A percentile compares a stretch with the other conserved stretches of the same genome.
phyloP scores from a whole-genome alignment of 441 rosid genomes.

The Adansonia gregorii region DNA sequence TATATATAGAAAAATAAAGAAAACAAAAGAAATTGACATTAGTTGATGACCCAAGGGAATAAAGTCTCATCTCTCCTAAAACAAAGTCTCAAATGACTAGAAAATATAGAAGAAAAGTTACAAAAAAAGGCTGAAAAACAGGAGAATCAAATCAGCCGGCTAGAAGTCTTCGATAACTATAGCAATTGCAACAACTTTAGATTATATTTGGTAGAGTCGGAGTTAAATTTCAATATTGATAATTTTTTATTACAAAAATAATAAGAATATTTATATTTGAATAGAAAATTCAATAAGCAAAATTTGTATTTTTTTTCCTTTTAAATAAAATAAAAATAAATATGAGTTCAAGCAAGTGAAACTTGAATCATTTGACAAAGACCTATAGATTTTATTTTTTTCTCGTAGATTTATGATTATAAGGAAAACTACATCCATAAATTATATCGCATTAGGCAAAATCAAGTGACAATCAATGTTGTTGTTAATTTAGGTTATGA shows the following conservation, averaged over 20 bases:
- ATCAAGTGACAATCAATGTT: not conserved
- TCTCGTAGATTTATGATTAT: constrained; percentile 10
- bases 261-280: no score
- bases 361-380: not conserved
- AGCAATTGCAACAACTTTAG: not conserved
- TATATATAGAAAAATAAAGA: not conserved
- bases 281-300: not conserved
- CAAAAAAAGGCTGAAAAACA: not conserved
- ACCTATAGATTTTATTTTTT: no score
- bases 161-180: not conserved
- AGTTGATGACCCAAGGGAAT: not conserved
- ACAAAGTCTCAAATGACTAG: not conserved
- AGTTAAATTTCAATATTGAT: no score
- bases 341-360: not conserved
- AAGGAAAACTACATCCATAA: not conserved
- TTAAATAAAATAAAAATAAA: no score
- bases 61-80: not conserved
- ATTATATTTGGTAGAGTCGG: no score
- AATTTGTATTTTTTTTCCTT: not conserved
- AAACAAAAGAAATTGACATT: not conserved
- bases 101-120: not conserved
- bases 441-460: not conserved
- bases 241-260: no score
- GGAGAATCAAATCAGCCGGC: not conserved
- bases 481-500: not conserved